Evolutionary conservation across 2,329 filamentous ascomycete genomes (phyloP).

Genomic region (Nothophaeocryptopus gaeumannii): DNA sequence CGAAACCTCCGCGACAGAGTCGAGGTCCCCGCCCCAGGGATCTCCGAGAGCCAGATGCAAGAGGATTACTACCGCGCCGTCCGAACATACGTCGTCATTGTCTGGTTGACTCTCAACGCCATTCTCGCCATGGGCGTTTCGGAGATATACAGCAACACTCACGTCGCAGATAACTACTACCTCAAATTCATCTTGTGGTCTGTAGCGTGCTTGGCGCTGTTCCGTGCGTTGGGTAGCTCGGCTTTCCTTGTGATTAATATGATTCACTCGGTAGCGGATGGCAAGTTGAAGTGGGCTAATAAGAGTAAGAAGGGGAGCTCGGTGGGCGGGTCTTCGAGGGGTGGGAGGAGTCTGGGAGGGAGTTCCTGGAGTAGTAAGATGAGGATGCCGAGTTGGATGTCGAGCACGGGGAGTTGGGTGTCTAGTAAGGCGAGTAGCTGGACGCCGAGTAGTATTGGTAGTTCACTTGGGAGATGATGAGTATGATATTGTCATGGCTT

Average conservation of each 20-base stretch:
- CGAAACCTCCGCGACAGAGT: slow-evolving; percentile 92
- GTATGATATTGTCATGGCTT: not conserved
- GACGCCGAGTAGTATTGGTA: slow-evolving; percentile 33
- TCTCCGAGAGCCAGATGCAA: slow-evolving; percentile 78
- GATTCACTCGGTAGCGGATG: slow-evolving; percentile 82
- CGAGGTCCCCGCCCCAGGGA: slow-evolving; percentile 64
- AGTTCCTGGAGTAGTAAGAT: slow-evolving; percentile 38
- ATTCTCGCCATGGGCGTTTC: slow-evolving; percentile 89
- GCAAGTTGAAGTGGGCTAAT: slow-evolving; percentile 62
- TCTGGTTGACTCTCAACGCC: slow-evolving; percentile 90
- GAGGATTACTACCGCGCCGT: slow-evolving; percentile 99
- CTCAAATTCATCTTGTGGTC: slow-evolving; percentile 90
- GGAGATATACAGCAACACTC: slow-evolving; percentile 72
- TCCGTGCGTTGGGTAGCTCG: slow-evolving; percentile 78
- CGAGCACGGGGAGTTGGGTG: slow-evolving; percentile 37
- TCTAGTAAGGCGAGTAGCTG: slow-evolving; percentile 36
- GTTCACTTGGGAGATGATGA: slow-evolving; percentile 18
- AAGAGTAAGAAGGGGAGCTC: slow-evolving; percentile 16
- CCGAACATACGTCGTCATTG: slow-evolving; percentile 94
- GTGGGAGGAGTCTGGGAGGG: slow-evolving; percentile 31
- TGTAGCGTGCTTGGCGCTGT: slow-evolving; percentile 80
- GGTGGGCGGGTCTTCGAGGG: slow-evolving; percentile 23
- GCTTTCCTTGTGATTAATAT: slow-evolving; percentile 81
- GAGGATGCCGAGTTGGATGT: slow-evolving; percentile 37
- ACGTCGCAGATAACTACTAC: slow-evolving; percentile 81